phyloP scores from a whole-genome alignment of 225 moss, liverwort and hornwort species.

The Neckera pumila region DNA sequence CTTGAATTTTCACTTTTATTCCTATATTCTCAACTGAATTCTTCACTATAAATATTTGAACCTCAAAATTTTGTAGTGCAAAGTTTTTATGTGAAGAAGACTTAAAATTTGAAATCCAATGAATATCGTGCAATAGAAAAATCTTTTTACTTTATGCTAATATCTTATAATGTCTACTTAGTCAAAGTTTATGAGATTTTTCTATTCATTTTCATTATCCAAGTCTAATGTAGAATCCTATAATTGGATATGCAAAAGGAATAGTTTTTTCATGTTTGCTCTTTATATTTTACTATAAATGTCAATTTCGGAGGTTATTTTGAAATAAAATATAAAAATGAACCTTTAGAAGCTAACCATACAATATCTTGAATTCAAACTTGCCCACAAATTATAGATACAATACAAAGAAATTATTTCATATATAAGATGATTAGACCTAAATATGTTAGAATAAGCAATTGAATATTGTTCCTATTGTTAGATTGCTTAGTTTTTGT shows the following conservation, averaged over 20 bases:
- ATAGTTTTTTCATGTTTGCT: not conserved
- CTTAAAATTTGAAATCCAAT: not conserved
- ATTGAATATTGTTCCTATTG: not conserved
- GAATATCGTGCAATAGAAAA: not conserved
- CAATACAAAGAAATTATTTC: not conserved
- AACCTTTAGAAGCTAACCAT: accelerated
- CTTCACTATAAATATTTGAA: not conserved
- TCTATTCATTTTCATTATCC: not conserved
- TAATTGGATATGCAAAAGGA: not conserved
- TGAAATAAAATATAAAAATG: accelerated
- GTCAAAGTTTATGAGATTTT: not conserved
- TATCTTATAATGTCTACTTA: not conserved
- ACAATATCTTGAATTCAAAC: not conserved
- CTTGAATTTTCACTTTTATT: no score
- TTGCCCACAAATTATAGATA: not conserved
- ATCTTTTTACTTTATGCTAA: not conserved
- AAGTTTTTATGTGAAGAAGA: not conserved
- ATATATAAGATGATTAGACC: not conserved
- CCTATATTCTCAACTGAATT: no score
- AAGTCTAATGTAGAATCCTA: not conserved
- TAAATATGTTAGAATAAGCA: not conserved
- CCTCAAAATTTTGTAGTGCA: not conserved
- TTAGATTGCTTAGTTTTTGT: not conserved
- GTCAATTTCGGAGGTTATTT: accelerated
- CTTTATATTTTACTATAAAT: not conserved